Base-by-base conservation (phyloP, 345 rosid genomes). In the Trapa incisa region DNA sequence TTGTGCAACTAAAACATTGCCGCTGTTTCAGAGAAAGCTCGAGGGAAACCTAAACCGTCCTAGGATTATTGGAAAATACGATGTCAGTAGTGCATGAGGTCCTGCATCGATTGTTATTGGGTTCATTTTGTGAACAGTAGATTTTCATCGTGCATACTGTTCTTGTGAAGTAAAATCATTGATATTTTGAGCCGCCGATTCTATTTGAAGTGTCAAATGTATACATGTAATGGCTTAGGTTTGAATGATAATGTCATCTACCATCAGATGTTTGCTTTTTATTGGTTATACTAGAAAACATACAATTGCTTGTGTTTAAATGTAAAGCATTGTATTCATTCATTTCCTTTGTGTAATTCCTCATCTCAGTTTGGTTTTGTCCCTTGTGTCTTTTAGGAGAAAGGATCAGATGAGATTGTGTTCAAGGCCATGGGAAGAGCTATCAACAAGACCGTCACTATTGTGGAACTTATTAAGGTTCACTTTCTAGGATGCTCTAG, bases 351-450 rank as follows among this genome's bases (percentile, higher is more conserved):
- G 43, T 8, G 4, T 41, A 41, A 41, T 41, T 8, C 43, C 43
- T 41, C 43, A 41, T 41, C 43, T 2, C 43, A 41, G 43, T 41
- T 41, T 41, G 43, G 4, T 41, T 41, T 41, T 41, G 43, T 8
- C 43, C 43, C 43, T 41, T 41, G 43, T 41, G 43, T 41, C 1
- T 3, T 8, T 3, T 41, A 82, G 84, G 86, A 82, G 8, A 80
- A 80, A 47, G 76, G 74, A 42, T 66, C 78, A 29, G 70, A 71
- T 72, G 84, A 82, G 54, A 68, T 82, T 68, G 81, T 80, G 36
- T 66, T 82, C 52, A 82, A 78, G 73, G 86, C 86, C 36, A 82
- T 78, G 67, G 86, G 86, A 56, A 78, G 86, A 72, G 86, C 86
- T 39, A 82, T 82, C 39, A 82, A 82, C 74, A 82, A 82, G 79